These are phyloP conservation scores for Stagonosporopsis rhizophila DNA, from an alignment of 2,329 filamentous ascomycete genomes.

Conservation along the genomic window DNA sequence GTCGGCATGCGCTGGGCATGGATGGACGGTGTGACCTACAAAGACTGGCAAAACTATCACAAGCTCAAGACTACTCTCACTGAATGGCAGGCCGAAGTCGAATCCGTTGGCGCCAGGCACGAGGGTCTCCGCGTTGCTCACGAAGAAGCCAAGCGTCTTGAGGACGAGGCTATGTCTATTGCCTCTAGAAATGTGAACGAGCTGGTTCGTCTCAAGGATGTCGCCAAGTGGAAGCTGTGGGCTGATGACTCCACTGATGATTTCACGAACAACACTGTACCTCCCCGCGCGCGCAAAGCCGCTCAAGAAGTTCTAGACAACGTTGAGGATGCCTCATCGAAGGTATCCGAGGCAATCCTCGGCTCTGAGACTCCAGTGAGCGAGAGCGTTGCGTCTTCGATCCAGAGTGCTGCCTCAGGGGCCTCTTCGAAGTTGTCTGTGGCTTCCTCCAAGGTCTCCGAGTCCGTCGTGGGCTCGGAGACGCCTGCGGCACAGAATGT, in stretches of 20 bases:
- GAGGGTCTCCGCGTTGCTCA: constrained; percentile 73
- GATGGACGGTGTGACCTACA: constrained; percentile 94
- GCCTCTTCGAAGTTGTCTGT: constrained; percentile 38
- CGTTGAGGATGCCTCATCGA: constrained; percentile 47
- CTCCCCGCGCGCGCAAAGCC: constrained; percentile 60
- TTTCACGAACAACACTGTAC: constrained; percentile 74
- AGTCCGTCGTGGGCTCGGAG: constrained; percentile 29
- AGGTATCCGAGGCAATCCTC: constrained; percentile 46
- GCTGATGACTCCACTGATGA: constrained; percentile 77
- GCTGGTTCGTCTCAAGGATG: constrained; percentile 79
- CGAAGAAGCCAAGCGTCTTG: constrained; percentile 70
- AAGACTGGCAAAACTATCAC: constrained; percentile 96
- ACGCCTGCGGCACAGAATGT: constrained; percentile 30
- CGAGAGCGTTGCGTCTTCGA: constrained; percentile 48
- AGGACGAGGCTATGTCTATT: constrained; percentile 80
- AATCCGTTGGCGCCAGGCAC: constrained; percentile 76
- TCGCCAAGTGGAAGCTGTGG: constrained; percentile 82
- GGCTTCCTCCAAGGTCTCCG: constrained; percentile 27
- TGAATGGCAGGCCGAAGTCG: constrained; percentile 84
- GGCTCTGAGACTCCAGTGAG: constrained; percentile 41
- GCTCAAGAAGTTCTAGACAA: constrained; percentile 52
- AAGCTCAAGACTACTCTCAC: constrained; percentile 82
- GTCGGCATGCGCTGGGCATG: constrained; percentile 94
- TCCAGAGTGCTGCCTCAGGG: constrained; percentile 46
- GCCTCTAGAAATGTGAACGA: constrained; percentile 82